Conservation (phyloP, 1,284 basidiomycete genomes). For the Rhodotorula sp. region DNA sequence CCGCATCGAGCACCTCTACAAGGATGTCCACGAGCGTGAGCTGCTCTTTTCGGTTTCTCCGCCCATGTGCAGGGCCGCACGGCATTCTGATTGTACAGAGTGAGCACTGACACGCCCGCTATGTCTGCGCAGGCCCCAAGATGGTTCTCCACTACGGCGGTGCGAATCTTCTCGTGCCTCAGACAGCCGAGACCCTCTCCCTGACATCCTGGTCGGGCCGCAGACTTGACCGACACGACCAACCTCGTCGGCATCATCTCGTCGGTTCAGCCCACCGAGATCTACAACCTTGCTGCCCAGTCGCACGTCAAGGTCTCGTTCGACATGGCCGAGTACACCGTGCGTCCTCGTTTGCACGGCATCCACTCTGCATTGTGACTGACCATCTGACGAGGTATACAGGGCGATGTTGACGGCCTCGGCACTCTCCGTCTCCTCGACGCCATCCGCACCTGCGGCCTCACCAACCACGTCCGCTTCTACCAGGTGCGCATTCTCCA, state of each 20-base stretch:
- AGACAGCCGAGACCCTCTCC: too few relatives aligned
- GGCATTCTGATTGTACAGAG: not conserved
- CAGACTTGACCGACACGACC: constrained; percentile 74
- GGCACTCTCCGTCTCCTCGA: constrained; percentile 88
- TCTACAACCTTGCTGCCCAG: constrained; percentile 95
- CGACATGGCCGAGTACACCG: constrained; percentile 93
- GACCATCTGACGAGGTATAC: not conserved
- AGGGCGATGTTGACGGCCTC: constrained; percentile 83
- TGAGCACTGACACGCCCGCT: not conserved
- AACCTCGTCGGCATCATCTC: constrained; percentile 92
- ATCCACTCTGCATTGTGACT: not conserved
- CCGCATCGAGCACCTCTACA: constrained; percentile 83
- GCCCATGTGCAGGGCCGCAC: too few relatives aligned
- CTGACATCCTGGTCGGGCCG: not conserved
- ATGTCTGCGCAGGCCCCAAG: constrained; percentile 53
- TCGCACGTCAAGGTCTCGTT: constrained; percentile 96
- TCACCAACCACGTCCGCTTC: constrained; percentile 81
- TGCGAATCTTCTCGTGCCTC: not conserved
- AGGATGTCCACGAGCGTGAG: constrained; percentile 70
- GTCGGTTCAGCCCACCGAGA: constrained; percentile 81
- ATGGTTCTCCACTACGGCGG: constrained; percentile 86
- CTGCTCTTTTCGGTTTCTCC: not conserved
- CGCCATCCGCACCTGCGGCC: constrained; percentile 85
- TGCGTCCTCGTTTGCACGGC: constrained; percentile 21
- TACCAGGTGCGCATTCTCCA: constrained; percentile 55